These are phyloP conservation scores for Conticribra weissflogii DNA, from an alignment of 108 stramenopile species.

Conservation along the genomic window DNA sequence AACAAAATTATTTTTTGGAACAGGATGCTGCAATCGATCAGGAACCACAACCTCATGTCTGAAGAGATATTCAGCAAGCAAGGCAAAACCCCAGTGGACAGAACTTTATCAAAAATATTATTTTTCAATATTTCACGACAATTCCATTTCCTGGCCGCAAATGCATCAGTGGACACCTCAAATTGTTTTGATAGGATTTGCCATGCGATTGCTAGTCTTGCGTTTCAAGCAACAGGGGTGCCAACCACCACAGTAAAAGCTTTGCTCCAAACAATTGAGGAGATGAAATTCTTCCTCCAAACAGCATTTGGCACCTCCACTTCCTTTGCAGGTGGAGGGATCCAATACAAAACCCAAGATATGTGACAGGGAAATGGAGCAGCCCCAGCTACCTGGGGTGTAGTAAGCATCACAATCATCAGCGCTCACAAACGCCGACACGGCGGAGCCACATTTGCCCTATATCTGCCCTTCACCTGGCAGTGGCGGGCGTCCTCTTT, in stretches of 20 bases:
- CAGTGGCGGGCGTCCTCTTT: conserved; percentile 14
- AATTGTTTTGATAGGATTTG: conserved; percentile 17
- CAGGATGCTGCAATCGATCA: too few species aligned
- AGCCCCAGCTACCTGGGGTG: conserved; percentile 43
- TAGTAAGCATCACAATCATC: conserved; percentile 27
- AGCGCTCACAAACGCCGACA: conserved; percentile 8
- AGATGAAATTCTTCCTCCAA: conserved; percentile 12
- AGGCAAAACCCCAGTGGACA: too few species aligned
- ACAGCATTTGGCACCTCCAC: conserved; percentile 25
- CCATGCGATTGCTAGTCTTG: conserved; percentile 7
- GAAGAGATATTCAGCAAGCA: too few species aligned
- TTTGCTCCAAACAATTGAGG: conserved; percentile 6
- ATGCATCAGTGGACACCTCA: conserved; percentile 12
- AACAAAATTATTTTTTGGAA: too few species aligned
- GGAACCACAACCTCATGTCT: too few species aligned
- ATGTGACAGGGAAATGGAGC: conserved; percentile 50
- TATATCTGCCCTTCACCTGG: neutral
- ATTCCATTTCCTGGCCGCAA: neutral
- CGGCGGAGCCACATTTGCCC: conserved; percentile 4
- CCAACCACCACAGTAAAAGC: neutral
- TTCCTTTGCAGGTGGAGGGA: neutral
- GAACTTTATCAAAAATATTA: too few species aligned
- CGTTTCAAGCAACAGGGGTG: conserved; percentile 25
- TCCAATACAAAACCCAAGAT: conserved; percentile 7
- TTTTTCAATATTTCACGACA: conserved; percentile 15